Conservation (phyloP, 2,329 filamentous ascomycete species). For the Talaromyces sp. region DNA sequence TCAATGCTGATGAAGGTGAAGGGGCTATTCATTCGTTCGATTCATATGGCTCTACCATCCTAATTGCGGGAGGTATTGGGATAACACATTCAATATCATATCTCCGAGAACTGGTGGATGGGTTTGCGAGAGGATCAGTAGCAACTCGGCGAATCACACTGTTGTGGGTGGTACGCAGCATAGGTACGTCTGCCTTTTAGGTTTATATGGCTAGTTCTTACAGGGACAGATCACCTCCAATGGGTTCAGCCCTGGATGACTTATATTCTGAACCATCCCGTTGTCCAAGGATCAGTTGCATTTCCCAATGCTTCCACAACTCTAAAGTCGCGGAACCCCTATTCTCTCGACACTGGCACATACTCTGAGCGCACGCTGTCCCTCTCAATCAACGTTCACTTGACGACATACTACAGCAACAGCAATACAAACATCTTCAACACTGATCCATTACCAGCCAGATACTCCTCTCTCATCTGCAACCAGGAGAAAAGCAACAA, state of each 20-base stretch:
- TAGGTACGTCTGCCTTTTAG: constrained; percentile 10
- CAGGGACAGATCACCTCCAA: constrained; percentile 67
- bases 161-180: constrained; percentile 57
- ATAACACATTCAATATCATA: constrained; percentile 90
- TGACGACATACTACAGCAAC: constrained; percentile 16
- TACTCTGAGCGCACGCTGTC: constrained; percentile 69
- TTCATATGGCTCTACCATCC: constrained; percentile 83
- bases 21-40: constrained; percentile 68
- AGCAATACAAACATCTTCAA: neutral
- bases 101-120: constrained; percentile 66
- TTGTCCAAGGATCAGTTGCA: constrained; percentile 9
- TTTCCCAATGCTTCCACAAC: constrained; percentile 55
- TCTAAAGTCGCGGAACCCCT: constrained; percentile 40
- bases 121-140: constrained; percentile 62
- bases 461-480: constrained; percentile 1
- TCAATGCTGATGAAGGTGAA: constrained; percentile 4
- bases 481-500: neutral
- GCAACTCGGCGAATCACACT: constrained; percentile 74
- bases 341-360: constrained; percentile 39
- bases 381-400: constrained; percentile 51
- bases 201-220: neutral
- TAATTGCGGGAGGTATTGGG: constrained; percentile 85
- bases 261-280: constrained; percentile 15
- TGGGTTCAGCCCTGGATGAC: constrained; percentile 80
- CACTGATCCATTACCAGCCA: neutral